Evolutionary conservation across 495 filamentous ascomycete genomes (phyloP).

Genomic region (Tuber brumale): DNA sequence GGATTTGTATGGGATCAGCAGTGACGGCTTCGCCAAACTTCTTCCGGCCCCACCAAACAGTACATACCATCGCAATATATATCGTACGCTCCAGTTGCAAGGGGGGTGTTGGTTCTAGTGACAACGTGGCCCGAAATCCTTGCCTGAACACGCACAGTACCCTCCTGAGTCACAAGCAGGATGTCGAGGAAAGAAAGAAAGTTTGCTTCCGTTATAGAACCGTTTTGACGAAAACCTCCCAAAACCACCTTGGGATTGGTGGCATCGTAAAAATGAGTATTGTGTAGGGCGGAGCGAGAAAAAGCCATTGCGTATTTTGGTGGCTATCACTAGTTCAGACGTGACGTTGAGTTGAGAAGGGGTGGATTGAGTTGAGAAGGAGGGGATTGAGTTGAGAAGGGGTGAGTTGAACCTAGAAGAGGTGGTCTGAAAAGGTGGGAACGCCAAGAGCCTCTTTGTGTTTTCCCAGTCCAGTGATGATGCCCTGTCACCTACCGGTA

Average conservation of each 20-base stretch:
- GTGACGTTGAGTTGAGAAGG: neutral
- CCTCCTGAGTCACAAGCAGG: slow-evolving; percentile 21
- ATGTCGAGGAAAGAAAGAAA: slow-evolving; percentile 39
- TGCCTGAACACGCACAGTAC: slow-evolving; percentile 24
- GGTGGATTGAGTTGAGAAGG: neutral
- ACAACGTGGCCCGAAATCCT: slow-evolving; percentile 27
- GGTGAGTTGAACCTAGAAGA: neutral
- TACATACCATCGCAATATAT: slow-evolving; percentile 22
- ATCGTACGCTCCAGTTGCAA: slow-evolving; percentile 22
- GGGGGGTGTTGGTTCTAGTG: slow-evolving; percentile 19
- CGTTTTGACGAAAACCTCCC: slow-evolving; percentile 31
- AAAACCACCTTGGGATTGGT: slow-evolving; percentile 28
- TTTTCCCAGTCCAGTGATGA: neutral
- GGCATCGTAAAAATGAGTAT: slow-evolving; percentile 34
- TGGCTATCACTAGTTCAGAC: neutral
- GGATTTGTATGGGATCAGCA: neutral
- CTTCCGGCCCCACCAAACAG: neutral
- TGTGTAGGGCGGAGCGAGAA: slow-evolving; percentile 20
- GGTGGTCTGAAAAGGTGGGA: neutral
- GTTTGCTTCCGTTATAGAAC: slow-evolving; percentile 34
- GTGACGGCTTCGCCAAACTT: neutral
- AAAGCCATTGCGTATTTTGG: slow-evolving; percentile 11
- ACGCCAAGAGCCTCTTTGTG: neutral
- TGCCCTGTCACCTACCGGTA: neutral
- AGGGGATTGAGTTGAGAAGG: neutral